Conservation (phyloP, 257 asterid species). For the Solanum chmielewskii region DNA sequence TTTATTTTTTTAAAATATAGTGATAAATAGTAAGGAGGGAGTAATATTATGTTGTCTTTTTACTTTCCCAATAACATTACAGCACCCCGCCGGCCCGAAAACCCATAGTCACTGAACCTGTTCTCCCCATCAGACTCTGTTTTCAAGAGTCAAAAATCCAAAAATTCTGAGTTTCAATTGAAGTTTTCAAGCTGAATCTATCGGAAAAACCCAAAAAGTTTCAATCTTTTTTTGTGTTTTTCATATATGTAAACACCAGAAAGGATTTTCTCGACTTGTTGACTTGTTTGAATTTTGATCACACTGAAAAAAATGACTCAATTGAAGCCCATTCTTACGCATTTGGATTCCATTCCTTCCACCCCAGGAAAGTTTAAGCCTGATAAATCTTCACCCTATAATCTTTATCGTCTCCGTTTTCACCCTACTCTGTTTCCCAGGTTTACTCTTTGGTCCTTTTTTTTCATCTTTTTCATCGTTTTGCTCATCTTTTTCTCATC, state of each 20-base stretch:
- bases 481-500: conserved; percentile 41
- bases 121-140: background rate
- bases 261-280: background rate
- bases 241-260: background rate
- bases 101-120: background rate
- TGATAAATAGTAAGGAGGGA: background rate
- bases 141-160: background rate
- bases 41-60: background rate
- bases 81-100: background rate
- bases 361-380: conserved; percentile 54
- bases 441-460: conserved; percentile 55
- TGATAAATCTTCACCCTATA: conserved; percentile 31
- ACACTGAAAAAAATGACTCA: conserved; percentile 31
- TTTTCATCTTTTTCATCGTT: conserved; percentile 32
- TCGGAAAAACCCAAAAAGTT: background rate
- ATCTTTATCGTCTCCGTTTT: conserved; percentile 48
- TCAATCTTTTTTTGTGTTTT: background rate
- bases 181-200: background rate
- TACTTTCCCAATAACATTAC: background rate
- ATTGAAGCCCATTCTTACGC: conserved; percentile 50
- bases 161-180: background rate
- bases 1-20: background rate
- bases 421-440: conserved; percentile 36
- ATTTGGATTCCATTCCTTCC: conserved; percentile 54
- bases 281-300: background rate